Evolutionary conservation across 179 eudicot species (phyloP).

Genomic region (Carnegiea gigantea): DNA sequence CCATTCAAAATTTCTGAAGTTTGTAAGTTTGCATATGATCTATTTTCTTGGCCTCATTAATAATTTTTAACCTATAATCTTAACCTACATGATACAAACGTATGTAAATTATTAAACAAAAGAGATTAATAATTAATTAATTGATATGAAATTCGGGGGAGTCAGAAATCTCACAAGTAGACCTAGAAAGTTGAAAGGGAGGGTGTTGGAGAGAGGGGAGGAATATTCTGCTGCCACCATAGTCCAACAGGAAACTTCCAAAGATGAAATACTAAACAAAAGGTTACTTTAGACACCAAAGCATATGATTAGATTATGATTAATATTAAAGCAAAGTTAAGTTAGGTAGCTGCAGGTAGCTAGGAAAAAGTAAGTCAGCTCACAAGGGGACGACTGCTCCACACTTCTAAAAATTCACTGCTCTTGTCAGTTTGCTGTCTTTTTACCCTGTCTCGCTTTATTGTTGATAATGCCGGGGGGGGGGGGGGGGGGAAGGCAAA

Average conservation of each 20-base stretch:
- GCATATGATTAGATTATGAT: slow-evolving; percentile 84
- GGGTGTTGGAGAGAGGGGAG: slow-evolving; percentile 34
- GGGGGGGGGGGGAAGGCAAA: not conserved
- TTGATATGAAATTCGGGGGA: slow-evolving; percentile 11
- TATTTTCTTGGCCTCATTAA: slow-evolving; percentile 31
- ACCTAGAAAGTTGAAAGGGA: slow-evolving; percentile 53
- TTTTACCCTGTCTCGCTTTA: slow-evolving; percentile 26
- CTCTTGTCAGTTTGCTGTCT: slow-evolving; percentile 71
- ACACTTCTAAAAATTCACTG: slow-evolving; percentile 89
- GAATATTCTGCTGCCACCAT: slow-evolving; percentile 75
- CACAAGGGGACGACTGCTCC: slow-evolving; percentile 69
- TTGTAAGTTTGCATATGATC: slow-evolving; percentile 38
- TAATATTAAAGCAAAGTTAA: slow-evolving; percentile 38
- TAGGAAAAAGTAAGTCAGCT: slow-evolving; percentile 60
- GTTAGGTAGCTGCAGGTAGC: slow-evolving; percentile 29
- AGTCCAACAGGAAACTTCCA: slow-evolving; percentile 79
- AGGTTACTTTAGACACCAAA: slow-evolving; percentile 30
- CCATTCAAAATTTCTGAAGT: slow-evolving; percentile 29
- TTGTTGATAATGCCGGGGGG: too few relatives aligned
- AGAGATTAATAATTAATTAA: not conserved
- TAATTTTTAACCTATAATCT: slow-evolving; percentile 16
- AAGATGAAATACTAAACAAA: slow-evolving; percentile 52
- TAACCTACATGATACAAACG: not conserved
- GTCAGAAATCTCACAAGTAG: slow-evolving; percentile 36
- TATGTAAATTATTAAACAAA: not conserved